Conservation (phyloP, 345 rosid genomes). For the Citrus trifoliata region DNA sequence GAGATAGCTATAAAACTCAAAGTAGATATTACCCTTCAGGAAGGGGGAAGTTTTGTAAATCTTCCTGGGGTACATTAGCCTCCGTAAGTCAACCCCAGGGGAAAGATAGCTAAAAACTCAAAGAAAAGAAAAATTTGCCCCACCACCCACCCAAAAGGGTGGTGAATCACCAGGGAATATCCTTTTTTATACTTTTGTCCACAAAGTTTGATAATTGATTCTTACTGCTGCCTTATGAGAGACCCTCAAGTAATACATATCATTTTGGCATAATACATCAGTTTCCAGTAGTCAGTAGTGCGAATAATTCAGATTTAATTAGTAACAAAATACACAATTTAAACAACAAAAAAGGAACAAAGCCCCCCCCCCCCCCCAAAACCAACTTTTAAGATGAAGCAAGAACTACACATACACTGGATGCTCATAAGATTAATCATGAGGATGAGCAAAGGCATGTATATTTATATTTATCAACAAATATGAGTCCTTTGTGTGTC, state of each 20-base stretch:
- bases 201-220: neutral
- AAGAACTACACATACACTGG: neutral
- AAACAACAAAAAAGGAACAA: neutral
- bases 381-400: neutral
- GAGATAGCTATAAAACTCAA: neutral
- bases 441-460: neutral
- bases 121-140: neutral
- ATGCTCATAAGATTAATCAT: neutral
- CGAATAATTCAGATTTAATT: neutral
- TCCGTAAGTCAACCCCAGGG: neutral
- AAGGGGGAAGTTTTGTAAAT: neutral
- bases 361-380: neutral
- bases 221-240: neutral
- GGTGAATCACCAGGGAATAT: neutral
- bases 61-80: neutral
- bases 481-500: neutral
- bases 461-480: neutral
- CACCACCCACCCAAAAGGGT: neutral
- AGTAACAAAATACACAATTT: neutral
- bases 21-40: neutral
- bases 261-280: neutral
- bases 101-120: neutral
- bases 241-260: neutral
- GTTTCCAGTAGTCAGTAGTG: neutral
- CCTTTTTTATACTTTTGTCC: neutral